Conservation (phyloP, 768 basidiomycete genomes). For the Psilocybe sp. region DNA sequence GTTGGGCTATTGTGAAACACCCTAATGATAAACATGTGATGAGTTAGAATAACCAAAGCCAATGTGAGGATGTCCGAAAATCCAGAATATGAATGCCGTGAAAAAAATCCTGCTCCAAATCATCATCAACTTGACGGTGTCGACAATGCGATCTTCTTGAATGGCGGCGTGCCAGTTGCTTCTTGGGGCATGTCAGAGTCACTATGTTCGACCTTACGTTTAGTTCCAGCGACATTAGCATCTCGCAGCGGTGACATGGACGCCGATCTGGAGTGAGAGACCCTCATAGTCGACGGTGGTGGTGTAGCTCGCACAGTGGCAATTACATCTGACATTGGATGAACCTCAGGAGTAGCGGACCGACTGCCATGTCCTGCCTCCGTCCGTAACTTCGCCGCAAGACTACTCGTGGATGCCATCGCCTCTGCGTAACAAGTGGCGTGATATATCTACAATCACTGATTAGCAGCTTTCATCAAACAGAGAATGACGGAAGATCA, state of each 20-base stretch:
- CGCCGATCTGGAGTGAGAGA: conserved; percentile 34
- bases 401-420: conserved; percentile 54
- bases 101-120: conserved; percentile 7
- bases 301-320: conserved; percentile 33
- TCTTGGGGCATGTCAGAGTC: conserved; percentile 37
- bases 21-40: neutral
- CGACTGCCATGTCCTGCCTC: conserved; percentile 63
- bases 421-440: conserved; percentile 93
- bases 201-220: conserved; percentile 71
- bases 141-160: conserved; percentile 63
- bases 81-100: conserved; percentile 3
- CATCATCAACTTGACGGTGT: conserved; percentile 16
- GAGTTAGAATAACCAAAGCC: neutral
- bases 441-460: conserved; percentile 71
- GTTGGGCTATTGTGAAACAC: no score
- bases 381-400: conserved; percentile 67
- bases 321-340: conserved; percentile 22
- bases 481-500: conserved; percentile 22
- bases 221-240: conserved; percentile 53
- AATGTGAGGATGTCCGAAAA: neutral
- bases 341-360: conserved; percentile 72
- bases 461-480: neutral
- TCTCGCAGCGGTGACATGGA: conserved; percentile 52
- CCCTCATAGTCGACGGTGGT: conserved; percentile 30
- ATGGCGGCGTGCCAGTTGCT: conserved; percentile 54